These are phyloP conservation scores for Ehretia macrophylla DNA, from an alignment of 257 asterid genomes.

Conservation along the genomic window DNA sequence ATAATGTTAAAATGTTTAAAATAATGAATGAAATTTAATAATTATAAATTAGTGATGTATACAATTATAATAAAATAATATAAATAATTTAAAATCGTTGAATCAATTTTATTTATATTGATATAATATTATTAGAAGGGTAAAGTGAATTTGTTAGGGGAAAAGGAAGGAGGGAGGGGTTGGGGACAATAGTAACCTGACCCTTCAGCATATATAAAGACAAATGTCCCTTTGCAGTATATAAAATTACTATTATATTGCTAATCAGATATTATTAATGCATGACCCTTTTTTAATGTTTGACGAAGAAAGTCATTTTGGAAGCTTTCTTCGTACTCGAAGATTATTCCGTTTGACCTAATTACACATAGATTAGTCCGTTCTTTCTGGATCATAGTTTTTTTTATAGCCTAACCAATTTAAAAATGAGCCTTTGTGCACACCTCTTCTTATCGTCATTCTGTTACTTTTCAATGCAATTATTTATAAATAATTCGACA, in stretches of 20 bases:
- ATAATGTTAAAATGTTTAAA: too few species aligned
- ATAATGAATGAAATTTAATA: too few species aligned
- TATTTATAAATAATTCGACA: background rate
- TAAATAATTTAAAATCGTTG: too few species aligned
- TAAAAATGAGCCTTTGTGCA: too few species aligned
- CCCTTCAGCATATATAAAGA: slow-evolving; percentile 8
- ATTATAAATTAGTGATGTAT: too few species aligned
- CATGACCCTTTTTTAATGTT: too few species aligned
- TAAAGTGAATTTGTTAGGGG: too few species aligned
- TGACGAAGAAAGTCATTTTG: too few species aligned
- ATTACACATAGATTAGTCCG: background rate
- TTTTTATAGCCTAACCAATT: background rate
- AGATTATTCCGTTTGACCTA: background rate
- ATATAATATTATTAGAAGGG: too few species aligned
- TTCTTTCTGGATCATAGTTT: background rate
- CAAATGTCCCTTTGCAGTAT: slow-evolving; percentile 9
- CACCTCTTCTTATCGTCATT: background rate
- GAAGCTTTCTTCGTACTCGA: background rate
- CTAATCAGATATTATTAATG: too few species aligned
- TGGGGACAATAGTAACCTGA: background rate
- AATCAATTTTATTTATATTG: too few species aligned
- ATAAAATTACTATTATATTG: background rate
- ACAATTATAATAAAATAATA: too few species aligned
- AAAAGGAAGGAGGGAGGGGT: background rate
- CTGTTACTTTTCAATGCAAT: background rate